Evolutionary conservation across 139 green algal genomes (phyloP).

Genomic region (Pseudopediastrum boryanum): DNA sequence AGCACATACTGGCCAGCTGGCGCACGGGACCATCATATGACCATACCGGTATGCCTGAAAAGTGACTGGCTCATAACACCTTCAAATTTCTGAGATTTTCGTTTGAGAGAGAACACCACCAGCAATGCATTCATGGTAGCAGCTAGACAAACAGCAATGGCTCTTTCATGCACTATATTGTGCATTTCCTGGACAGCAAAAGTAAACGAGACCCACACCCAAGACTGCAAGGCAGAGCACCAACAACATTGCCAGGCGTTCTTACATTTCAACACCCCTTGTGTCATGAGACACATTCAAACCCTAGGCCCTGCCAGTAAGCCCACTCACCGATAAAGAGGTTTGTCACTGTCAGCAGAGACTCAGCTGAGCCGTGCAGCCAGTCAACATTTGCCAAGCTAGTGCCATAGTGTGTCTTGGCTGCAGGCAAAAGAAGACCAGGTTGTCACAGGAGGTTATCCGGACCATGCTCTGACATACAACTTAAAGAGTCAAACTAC

Average conservation of each 20-base stretch:
- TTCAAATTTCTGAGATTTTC: no score
- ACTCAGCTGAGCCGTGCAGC: conserved; percentile 95
- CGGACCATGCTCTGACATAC: not conserved
- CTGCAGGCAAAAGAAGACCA: no score
- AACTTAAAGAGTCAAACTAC: no score
- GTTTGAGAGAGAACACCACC: no score
- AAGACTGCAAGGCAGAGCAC: not conserved
- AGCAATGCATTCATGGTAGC: no score
- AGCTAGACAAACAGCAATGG: not conserved
- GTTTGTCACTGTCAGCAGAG: conserved; percentile 95
- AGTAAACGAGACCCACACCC: not conserved
- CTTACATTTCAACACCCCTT: no score
- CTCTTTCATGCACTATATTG: not conserved
- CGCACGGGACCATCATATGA: not conserved
- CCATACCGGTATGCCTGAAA: not conserved
- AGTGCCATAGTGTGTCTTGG: conserved; percentile 83
- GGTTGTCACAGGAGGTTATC: not conserved
- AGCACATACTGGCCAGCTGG: not conserved
- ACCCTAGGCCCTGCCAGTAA: no score
- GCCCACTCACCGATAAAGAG: conserved; percentile 86
- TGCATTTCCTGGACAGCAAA: not conserved
- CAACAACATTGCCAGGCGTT: not conserved
- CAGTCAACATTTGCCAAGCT: conserved; percentile 96
- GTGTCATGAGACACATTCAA: no score
- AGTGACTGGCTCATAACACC: no score